Conservation (phyloP, 192 early-diverging fungal genomes). For the Coemansia sp. region DNA sequence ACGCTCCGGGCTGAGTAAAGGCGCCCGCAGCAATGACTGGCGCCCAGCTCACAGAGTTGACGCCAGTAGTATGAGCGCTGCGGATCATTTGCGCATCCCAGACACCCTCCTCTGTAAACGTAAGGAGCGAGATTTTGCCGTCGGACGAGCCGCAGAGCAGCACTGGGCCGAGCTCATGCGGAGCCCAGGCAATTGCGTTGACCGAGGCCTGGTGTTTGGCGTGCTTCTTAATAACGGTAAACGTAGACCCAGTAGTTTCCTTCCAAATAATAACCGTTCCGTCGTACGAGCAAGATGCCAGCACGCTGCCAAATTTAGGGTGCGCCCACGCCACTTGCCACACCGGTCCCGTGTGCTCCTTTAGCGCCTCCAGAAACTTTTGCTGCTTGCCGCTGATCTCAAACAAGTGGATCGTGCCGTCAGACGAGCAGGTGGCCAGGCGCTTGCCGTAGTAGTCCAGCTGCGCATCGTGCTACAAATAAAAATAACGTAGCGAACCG, state of each 20-base stretch:
- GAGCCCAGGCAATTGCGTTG: slow-evolving; percentile 95
- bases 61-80: slow-evolving; percentile 87
- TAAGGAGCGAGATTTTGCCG: slow-evolving; percentile 88
- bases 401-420: slow-evolving; percentile 90
- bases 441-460: slow-evolving; percentile 83
- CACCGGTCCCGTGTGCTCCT: slow-evolving; percentile 94
- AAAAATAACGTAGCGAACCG: background rate
- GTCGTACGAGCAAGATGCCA: slow-evolving; percentile 97
- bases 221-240: slow-evolving; percentile 73
- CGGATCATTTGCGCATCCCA: slow-evolving; percentile 77
- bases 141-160: slow-evolving; percentile 94
- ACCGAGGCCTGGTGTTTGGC: slow-evolving; percentile 88
- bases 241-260: slow-evolving; percentile 67
- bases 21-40: slow-evolving; percentile 73
- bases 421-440: slow-evolving; percentile 97
- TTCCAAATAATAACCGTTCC: slow-evolving; percentile 95
- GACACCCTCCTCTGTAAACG: slow-evolving; percentile 86
- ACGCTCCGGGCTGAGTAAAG: slow-evolving; percentile 35
- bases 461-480: slow-evolving; percentile 69
- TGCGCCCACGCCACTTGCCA: slow-evolving; percentile 99
- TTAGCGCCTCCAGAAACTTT: slow-evolving; percentile 45
- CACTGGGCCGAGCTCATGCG: slow-evolving; percentile 92
- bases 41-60: slow-evolving; percentile 94
- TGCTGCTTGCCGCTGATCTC: slow-evolving; percentile 68
- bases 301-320: slow-evolving; percentile 93